A percentile compares a stretch with the other conserved stretches of the same genome.
Conservation (phyloP, 108 stramenopile species). For the Pseudonitzschia multiseries region DNA sequence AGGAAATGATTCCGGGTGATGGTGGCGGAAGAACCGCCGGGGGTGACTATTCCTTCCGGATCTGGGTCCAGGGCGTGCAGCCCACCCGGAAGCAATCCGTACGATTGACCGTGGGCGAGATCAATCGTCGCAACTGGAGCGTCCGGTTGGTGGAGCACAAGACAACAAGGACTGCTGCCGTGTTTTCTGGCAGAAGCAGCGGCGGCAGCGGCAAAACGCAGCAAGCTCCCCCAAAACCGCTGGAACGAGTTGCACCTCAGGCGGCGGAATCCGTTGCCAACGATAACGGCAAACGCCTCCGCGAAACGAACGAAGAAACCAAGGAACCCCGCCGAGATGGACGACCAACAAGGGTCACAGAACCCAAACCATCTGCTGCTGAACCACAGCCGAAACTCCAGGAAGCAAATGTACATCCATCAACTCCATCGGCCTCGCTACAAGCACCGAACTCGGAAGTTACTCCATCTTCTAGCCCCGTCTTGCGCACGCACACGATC, state of each 20-base stretch:
- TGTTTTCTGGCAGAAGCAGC: too few species aligned
- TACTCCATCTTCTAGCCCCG: neutral
- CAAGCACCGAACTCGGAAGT: too few species aligned
- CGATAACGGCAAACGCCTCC: neutral
- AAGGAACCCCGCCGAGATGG: too few species aligned
- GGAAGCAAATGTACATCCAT: too few species aligned
- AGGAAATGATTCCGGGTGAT: neutral
- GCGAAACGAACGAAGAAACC: neutral
- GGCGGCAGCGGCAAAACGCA: too few species aligned
- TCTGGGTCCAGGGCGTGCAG: neutral
- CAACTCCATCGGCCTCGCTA: too few species aligned
- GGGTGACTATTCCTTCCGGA: neutral
- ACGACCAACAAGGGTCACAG: too few species aligned
- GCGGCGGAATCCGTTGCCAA: neutral
- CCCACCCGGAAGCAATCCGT: neutral
- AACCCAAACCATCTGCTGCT: too few species aligned
- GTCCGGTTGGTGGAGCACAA: neutral
- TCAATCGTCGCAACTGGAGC: neutral
- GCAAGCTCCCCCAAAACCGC: neutral
- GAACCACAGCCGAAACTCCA: too few species aligned
- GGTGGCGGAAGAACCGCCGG: neutral
- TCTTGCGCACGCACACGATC: too few species aligned
- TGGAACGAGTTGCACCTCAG: neutral
- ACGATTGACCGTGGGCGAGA: neutral
- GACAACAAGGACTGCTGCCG: too few species aligned